Evolutionary conservation across 2,329 filamentous ascomycete genomes (phyloP).

Genomic region (Exophiala calicioides): DNA sequence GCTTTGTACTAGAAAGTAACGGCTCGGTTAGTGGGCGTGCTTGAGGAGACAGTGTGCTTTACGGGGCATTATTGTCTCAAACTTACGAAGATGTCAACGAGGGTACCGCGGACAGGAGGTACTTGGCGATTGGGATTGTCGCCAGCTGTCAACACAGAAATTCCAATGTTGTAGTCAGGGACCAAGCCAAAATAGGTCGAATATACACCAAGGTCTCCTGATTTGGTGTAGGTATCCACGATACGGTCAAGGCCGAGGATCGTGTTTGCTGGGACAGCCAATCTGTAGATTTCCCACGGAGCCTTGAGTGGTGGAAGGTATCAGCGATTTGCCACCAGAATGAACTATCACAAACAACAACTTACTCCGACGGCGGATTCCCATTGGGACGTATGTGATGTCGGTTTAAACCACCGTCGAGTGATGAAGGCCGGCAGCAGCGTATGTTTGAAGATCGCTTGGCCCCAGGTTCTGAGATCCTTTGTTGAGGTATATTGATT

Average conservation of each 20-base stretch:
- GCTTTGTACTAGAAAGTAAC: slow-evolving; percentile 6
- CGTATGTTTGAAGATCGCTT: slow-evolving; percentile 43
- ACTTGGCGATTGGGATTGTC: slow-evolving; percentile 6
- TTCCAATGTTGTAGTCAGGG: background rate
- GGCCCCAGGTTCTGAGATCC: slow-evolving; percentile 47
- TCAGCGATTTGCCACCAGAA: too few relatives aligned
- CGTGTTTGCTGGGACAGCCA: slow-evolving; percentile 1
- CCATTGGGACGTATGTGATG: slow-evolving; percentile 37
- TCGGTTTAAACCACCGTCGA: slow-evolving; percentile 50
- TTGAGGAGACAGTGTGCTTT: background rate
- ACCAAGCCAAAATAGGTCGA: background rate
- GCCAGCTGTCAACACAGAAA: slow-evolving; percentile 2
- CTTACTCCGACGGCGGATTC: slow-evolving; percentile 36
- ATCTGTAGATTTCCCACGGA: slow-evolving; percentile 18
- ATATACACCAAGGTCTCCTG: background rate
- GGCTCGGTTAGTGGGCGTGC: background rate
- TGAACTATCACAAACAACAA: background rate
- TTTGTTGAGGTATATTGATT: slow-evolving; percentile 48
- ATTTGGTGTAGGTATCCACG: slow-evolving; percentile 33
- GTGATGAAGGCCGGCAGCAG: slow-evolving; percentile 41
- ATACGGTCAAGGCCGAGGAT: slow-evolving; percentile 11
- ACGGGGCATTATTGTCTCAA: background rate
- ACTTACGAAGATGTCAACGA: slow-evolving; percentile 12
- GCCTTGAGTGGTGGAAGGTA: slow-evolving; percentile 44
- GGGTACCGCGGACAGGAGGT: slow-evolving; percentile 1